Evolutionary conservation across 345 rosid genomes (phyloP), one percentile per base, ranked within the genome.

Genomic region (Citrus sp.): DNA sequence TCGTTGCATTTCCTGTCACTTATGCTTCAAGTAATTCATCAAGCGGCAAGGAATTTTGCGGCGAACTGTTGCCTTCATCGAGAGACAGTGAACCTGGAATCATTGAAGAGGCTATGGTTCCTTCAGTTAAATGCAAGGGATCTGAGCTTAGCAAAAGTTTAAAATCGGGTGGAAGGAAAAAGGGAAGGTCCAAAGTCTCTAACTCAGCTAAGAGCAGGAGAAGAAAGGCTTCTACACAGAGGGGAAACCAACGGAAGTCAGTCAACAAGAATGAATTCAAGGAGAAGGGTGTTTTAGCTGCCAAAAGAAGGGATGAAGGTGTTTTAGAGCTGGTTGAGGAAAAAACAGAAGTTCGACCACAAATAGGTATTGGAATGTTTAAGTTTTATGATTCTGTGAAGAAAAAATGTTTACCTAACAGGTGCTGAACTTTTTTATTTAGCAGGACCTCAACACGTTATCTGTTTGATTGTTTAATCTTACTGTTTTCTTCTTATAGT

Each of bases 311-410:
- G 4, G 61, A n/a, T 30, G 65, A 28, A 25, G 80, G n/a, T 79
- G 77, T 67, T 62, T 21, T 60, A 74, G 81, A 85, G 77, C 86
- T 76, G 79, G 76, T 60, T 81, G 85, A 42, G 37, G 63, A 55
- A 42, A 76, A 75, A 76, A 73, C 58, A 70, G 86, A 82, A 72
- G 78, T 54, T 82, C 78, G 59, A 32, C 73, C 59, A 14, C 82
- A 84, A 79, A 80, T 80, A 89, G 97, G 99, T 95, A 88, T 70
- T 67, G 60, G 74, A 78, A 73, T 77, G 18, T 51, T 34, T 66
- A 38, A 35, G 61, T 69, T 22, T 21, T 7, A 24, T 27, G 67
- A 58, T 10, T 59, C 28, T 28, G 22, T 66, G 42, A 32, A 22
- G 38, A 66, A 66, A 34, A 66, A 66, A 7, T 65, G 40, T 18